Evolutionary conservation across 306 rosid species (phyloP), one percentile per base, ranked within the genome.

Genomic region (Fragaria ananassa): DNA sequence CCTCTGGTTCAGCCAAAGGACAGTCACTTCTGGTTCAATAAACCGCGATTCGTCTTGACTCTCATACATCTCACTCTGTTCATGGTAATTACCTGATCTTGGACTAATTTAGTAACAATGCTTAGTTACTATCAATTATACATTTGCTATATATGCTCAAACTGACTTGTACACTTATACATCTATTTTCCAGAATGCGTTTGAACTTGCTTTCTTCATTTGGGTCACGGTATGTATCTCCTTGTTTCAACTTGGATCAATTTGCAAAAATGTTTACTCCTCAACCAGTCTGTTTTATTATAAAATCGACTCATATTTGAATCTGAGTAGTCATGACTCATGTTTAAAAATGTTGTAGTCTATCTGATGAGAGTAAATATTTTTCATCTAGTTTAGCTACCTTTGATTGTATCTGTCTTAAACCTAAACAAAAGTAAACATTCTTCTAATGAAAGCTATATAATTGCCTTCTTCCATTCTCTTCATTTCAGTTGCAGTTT

Each of bases 1-100:
- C 93, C 90, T 60, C 56, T 89, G 71, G 93, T 86, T 46, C 81
- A 83, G 60, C 89, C 90, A 54, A 83, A 82, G 76, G 90, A 89
- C 74, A 74, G 49, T 63, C 87, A 81, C 66, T 89, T 89, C 74
- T 89, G 93, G 93, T 89, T 89, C 45, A 79, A 62, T 74, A 84
- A 74, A 41, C 93, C 93, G 31, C 78, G 75, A 62, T 81, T 69
- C 47, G 83, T 86, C 63, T 83, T 89, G 66, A 79, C 79, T 49
- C 80, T 89, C 27, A 25, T 89, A 50, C 90, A 89, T 76, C 84
- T 82, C 66, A 81, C 87, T 49, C 74, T 86, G 74, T 89, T 89
- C 73, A 74, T 72, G 93, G 93, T 86, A 82, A 42, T 9, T 50
- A 60, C 7, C 21, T 17, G 11, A 10, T 46, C 18, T 39, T 21